Evolutionary conservation across 2,329 filamentous ascomycete genomes (phyloP), one percentile per base, ranked within the genome.

Genomic region (Scortechinia acanthostroma): DNA sequence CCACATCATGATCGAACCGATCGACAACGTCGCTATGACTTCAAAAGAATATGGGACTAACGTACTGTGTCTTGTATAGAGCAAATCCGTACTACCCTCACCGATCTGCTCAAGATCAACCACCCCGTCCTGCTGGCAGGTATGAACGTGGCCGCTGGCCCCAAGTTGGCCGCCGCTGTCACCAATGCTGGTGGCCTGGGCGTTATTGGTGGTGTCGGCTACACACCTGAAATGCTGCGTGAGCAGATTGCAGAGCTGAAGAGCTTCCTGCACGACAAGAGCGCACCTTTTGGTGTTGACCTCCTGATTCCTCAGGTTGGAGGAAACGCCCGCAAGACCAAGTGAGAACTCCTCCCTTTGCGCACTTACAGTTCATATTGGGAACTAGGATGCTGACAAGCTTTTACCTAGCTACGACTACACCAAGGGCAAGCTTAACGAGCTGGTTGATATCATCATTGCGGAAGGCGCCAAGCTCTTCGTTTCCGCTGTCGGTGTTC

Each of bases 81-180:
- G 73, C 77, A 88, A 74, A 85, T 98, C 67, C 88, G 88, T 60
- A 98, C 93, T 45, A 83, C 88, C 54, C 75, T 91, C 58, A 98
- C 93, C 56, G 91, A 97, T 78, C 86, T 97, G 52, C 86, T 98
- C 70, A 88, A 89, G 76, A 97, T 98, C 79, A 88, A 95, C 66
- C 93, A 98, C 71, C 93, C 93, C 48, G 75, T 98, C 62, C 74
- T 98, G 59, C 83, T 98, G 50, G 93, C 93, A 56, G 93, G 93
- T 65, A 98, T 98, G 93, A 97, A 98, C 76, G 93, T 97, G 51
- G 93, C 93, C 47, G 93, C 93, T 48, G 93, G 93, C 43, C 93
- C 93, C 46, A 94, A 90, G 76, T 83, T 98, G 59, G 93, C 93
- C 45, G 93, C 93, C 23, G 93, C 93, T 35, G 93, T 98, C 56